phyloP scores from a whole-genome alignment of 1,139 yeast genomes.

The Lodderomyces elongisporus region DNA sequence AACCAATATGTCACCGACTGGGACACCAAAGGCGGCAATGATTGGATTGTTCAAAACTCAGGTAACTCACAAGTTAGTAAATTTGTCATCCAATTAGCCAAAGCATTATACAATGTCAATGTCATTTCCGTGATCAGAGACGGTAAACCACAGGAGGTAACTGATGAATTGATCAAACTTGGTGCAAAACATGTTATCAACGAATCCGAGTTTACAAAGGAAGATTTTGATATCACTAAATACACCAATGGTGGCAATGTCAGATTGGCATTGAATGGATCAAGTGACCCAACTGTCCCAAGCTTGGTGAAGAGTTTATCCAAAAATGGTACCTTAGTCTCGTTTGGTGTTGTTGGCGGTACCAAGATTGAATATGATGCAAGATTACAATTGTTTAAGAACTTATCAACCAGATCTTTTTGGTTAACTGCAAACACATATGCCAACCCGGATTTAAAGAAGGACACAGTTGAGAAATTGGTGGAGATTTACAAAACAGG shows the following conservation, averaged over 20 bases:
- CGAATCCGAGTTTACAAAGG: conserved; percentile 52
- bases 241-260: conserved; percentile 37
- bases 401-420: conserved; percentile 72
- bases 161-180: conserved; percentile 19
- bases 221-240: conserved; percentile 42
- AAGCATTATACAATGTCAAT: conserved; percentile 18
- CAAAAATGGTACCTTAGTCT: conserved; percentile 22
- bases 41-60: conserved; percentile 33
- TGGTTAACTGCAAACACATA: conserved; percentile 80
- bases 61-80: conserved; percentile 33
- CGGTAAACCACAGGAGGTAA: conserved; percentile 23
- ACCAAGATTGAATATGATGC: conserved; percentile 45
- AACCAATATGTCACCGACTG: conserved; percentile 25
- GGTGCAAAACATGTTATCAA: conserved; percentile 32
- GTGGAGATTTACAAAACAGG: conserved; percentile 58
- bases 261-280: conserved; percentile 29
- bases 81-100: conserved; percentile 28
- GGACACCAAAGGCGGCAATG: conserved; percentile 16
- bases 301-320: conserved; percentile 23
- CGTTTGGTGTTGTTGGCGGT: conserved; percentile 26
- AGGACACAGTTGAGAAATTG: conserved; percentile 50
- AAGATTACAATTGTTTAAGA: conserved; percentile 53
- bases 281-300: conserved; percentile 25
- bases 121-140: conserved; percentile 29
- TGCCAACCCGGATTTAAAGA: conserved; percentile 54